phyloP scores from a whole-genome alignment of 495 filamentous ascomycete genomes.

The Hypoxylon rickii region DNA sequence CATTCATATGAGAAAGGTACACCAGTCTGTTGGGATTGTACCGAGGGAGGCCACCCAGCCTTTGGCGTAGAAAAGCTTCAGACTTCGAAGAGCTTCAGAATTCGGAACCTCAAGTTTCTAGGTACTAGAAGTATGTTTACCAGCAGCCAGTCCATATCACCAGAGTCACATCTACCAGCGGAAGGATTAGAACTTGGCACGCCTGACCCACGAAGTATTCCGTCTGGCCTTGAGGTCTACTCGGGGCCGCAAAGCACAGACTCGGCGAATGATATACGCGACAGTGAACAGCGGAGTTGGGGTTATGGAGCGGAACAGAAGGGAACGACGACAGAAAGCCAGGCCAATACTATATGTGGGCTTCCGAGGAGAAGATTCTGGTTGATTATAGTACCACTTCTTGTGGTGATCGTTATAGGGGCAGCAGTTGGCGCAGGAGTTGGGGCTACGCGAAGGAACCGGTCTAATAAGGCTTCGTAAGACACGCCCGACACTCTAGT shows the following conservation, averaged over 20 bases:
- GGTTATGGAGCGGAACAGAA: not conserved
- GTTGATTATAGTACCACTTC: conserved; percentile 10
- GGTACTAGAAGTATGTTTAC: not conserved
- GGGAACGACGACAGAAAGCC: not conserved
- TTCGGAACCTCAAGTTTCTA: conserved; percentile 9
- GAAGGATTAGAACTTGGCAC: conserved; percentile 27
- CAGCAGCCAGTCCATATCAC: conserved; percentile 6
- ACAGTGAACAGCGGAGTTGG: not conserved
- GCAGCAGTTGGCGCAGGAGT: conserved; percentile 27
- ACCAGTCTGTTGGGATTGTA: conserved; percentile 31
- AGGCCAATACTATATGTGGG: conserved; percentile 1
- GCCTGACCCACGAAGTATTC: conserved; percentile 2
- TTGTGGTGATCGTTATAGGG: conserved; percentile 11
- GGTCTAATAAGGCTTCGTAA: conserved; percentile 8
- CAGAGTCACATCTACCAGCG: conserved; percentile 14
- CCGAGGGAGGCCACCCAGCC: conserved; percentile 15
- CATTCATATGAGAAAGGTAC: conserved; percentile 20
- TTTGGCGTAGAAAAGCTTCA: not conserved
- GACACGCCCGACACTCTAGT: too few relatives aligned
- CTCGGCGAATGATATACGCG: not conserved
- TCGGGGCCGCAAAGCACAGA: conserved; percentile 6
- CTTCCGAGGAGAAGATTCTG: conserved; percentile 14
- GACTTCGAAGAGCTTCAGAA: conserved; percentile 8
- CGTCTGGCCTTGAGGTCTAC: conserved; percentile 24
- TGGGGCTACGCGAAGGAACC: conserved; percentile 21